Conservation (phyloP, 73 alveolate species). For the Paramecium caudatum region DNA sequence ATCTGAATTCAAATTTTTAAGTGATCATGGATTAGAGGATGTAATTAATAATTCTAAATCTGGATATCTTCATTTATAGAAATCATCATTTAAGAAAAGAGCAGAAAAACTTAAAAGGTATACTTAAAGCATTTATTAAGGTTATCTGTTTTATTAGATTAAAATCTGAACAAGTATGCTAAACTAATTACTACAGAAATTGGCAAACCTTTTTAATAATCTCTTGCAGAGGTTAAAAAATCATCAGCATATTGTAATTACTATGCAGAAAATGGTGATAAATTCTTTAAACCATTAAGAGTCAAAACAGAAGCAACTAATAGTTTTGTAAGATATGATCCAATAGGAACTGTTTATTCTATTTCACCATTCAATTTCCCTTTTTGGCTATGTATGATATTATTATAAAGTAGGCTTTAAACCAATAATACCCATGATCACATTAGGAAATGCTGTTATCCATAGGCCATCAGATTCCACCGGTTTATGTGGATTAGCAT, state of each 20-base stretch:
- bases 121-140: not conserved
- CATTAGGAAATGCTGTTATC: slow-evolving; percentile 87
- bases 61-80: not conserved
- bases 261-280: slow-evolving; percentile 77
- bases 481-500: slow-evolving; percentile 77
- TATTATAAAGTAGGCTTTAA: slow-evolving; percentile 59
- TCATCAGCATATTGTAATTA: slow-evolving; percentile 77
- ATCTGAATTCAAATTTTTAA: slow-evolving; percentile 7
- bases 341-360: slow-evolving; percentile 83
- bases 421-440: slow-evolving; percentile 80
- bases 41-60: not conserved
- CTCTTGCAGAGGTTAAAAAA: slow-evolving; percentile 84
- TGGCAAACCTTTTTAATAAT: slow-evolving; percentile 88
- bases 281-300: slow-evolving; percentile 63
- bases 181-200: slow-evolving; percentile 83
- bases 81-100: not conserved
- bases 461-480: slow-evolving; percentile 83
- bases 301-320: slow-evolving; percentile 79
- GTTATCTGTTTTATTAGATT: slow-evolving; percentile 45
- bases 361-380: slow-evolving; percentile 93
- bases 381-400: slow-evolving; percentile 79
- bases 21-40: not conserved
- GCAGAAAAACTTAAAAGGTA: slow-evolving; percentile 7
- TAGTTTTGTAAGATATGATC: slow-evolving; percentile 78
- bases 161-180: slow-evolving; percentile 78